phyloP scores from a whole-genome alignment of 805 yeast species.

The Myxozyma neotropica region DNA sequence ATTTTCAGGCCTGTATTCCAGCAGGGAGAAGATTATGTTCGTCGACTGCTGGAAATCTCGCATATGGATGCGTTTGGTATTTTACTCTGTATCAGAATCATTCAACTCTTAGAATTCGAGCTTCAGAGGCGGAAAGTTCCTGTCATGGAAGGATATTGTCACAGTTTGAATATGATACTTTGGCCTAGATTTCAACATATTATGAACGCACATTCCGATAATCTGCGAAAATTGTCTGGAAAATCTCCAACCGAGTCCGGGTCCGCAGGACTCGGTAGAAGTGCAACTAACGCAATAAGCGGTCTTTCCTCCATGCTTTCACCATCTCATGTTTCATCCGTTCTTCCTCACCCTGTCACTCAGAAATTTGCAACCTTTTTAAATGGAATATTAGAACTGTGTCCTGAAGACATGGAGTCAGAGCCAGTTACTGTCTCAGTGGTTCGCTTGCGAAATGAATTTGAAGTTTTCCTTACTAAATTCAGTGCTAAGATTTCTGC shows the following conservation, averaged over 20 bases:
- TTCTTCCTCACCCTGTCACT: conserved; percentile 65
- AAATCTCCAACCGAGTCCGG: conserved; percentile 12
- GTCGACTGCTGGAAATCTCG: conserved; percentile 42
- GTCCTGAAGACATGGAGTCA: conserved; percentile 44
- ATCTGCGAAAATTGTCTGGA: conserved; percentile 51
- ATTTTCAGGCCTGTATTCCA: conserved; percentile 58
- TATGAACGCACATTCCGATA: conserved; percentile 76
- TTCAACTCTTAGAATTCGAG: conserved; percentile 65
- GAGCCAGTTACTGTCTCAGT: conserved; percentile 79
- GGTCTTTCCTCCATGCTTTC: conserved; percentile 15
- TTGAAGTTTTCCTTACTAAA: conserved; percentile 75
- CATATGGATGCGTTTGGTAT: conserved; percentile 75
- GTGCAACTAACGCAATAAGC: background rate
- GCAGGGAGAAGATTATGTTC: conserved; percentile 54
- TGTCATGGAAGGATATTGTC: conserved; percentile 68
- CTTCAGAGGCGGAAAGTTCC: conserved; percentile 73
- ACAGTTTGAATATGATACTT: conserved; percentile 62
- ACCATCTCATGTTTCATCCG: conserved; percentile 30
- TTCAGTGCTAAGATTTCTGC: conserved; percentile 41
- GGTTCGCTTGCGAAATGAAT: conserved; percentile 71
- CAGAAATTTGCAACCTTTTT: conserved; percentile 77
- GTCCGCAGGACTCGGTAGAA: background rate
- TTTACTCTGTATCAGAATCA: conserved; percentile 69
- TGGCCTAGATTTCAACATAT: conserved; percentile 88
- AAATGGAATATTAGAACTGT: conserved; percentile 66